Base-by-base conservation (phyloP, 83 land plant genomes). In the Isoetes engelmannii region DNA sequence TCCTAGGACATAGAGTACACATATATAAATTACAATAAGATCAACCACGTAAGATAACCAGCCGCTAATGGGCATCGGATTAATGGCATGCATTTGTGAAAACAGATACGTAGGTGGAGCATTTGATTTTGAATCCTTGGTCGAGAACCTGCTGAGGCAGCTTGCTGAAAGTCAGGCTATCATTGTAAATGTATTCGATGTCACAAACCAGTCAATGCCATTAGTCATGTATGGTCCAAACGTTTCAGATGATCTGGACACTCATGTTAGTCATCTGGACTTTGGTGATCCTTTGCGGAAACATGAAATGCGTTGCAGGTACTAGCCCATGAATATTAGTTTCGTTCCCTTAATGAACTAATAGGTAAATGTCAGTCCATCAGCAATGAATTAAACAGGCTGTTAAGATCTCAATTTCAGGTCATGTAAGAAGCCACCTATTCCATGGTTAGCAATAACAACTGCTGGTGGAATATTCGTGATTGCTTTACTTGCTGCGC, bases 71-170 rank as follows among this genome's bases (percentile, higher is more conserved):
- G 13, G 3, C 17, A 17, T 51, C 15, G 13, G 55, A 12, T 12
- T 51, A 17, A 51, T 51, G 17, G 55, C 13, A 51, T 51, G 55
- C 3, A 51, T 51, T 15, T 59, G 28, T 59, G 37, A 0, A 28
- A 28, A 28, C 86, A 92, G 97, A 53, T 92, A 92, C 67, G 50
- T 92, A 58, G 98, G 98, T 48, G 98, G 98, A 77, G 86, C 96
- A 17, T 92, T 92, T 80, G 98, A 92, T 70, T 85, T 92, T 1
- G 98, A 92, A 69, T 90, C 98, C 44, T 81, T 92, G n/a, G 92
- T 92, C 64, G 87, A 92, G 67, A 92, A 89, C 73, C 73, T 92
- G 53, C 84, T 92, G 54, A 78, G 88, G 48, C 86, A 89, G 57
- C 85, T 92, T 70, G 88, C 89, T 51, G 91, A 82, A 46, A 89